Conservation (phyloP, 2,329 filamentous ascomycete genomes). For the Tolypocladium capitatum region DNA sequence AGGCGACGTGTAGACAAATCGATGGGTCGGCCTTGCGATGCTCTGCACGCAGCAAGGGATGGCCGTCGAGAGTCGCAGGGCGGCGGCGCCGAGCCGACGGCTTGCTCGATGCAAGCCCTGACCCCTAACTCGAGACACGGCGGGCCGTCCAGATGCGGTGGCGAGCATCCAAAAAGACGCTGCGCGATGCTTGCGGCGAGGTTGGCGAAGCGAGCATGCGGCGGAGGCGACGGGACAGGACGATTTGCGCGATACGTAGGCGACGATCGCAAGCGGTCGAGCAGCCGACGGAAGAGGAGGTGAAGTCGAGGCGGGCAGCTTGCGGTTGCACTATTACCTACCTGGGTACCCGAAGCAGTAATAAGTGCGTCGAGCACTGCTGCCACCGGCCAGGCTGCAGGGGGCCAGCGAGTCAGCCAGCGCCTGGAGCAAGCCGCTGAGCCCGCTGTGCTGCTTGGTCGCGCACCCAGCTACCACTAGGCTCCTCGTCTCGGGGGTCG, state of each 20-base stretch:
- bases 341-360: too few species aligned
- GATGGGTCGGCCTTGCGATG: neutral
- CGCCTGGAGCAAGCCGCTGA: neutral
- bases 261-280: neutral
- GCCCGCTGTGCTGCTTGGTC: constrained; percentile 1
- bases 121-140: neutral
- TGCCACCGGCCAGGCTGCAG: constrained; percentile 16
- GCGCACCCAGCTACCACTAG: too few species aligned
- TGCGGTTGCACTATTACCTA: constrained; percentile 7
- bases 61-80: neutral
- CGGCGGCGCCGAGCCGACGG: neutral
- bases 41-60: neutral
- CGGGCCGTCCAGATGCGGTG: neutral
- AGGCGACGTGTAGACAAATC: neutral
- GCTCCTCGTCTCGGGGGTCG: neutral
- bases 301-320: neutral
- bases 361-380: constrained; percentile 22
- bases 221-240: neutral
- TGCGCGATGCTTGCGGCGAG: neutral
- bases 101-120: neutral
- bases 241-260: neutral
- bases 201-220: neutral
- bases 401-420: constrained; percentile 16
- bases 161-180: neutral
- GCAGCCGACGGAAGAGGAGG: neutral